phyloP scores from a whole-genome alignment of 805 yeast genomes.

The Ogataea saltuana region DNA sequence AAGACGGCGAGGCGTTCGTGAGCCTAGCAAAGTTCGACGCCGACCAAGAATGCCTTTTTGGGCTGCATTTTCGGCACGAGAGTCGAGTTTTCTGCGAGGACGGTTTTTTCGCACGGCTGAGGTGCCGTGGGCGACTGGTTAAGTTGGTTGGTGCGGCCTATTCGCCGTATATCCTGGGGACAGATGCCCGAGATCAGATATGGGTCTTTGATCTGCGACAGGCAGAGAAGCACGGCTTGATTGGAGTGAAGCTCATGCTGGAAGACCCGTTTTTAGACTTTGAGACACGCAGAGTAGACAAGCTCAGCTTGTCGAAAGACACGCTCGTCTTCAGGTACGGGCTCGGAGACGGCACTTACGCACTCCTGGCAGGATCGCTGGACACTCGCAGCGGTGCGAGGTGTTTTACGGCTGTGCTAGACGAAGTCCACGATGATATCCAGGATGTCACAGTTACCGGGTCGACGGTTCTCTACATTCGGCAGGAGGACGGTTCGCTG shows the following conservation, averaged over 20 bases:
- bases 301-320: not conserved
- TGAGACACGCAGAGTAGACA: too few species aligned
- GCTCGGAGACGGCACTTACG: too few species aligned
- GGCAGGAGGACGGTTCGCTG: conserved; percentile 10
- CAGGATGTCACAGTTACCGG: conserved; percentile 10
- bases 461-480: conserved; percentile 12
- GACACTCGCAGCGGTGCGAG: not conserved
- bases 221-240: too few species aligned
- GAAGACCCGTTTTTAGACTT: too few species aligned
- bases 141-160: conserved; percentile 14
- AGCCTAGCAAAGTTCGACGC: conserved; percentile 10
- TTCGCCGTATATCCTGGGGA: conserved; percentile 12
- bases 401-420: not conserved
- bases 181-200: not conserved
- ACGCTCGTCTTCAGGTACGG: not conserved
- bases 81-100: conserved; percentile 13
- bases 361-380: not conserved
- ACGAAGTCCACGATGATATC: conserved; percentile 13
- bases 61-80: too few species aligned
- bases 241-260: too few species aligned
- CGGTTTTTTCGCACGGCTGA: conserved; percentile 8
- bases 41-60: too few species aligned
- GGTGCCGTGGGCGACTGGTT: not conserved
- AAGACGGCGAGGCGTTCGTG: conserved; percentile 14
- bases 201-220: conserved; percentile 13